Percentiles rank a stretch among this genome's conserved stretches.
These are phyloP conservation scores for Raphanus sativus DNA, from an alignment of 345 rosid genomes.

Conservation along the genomic window DNA sequence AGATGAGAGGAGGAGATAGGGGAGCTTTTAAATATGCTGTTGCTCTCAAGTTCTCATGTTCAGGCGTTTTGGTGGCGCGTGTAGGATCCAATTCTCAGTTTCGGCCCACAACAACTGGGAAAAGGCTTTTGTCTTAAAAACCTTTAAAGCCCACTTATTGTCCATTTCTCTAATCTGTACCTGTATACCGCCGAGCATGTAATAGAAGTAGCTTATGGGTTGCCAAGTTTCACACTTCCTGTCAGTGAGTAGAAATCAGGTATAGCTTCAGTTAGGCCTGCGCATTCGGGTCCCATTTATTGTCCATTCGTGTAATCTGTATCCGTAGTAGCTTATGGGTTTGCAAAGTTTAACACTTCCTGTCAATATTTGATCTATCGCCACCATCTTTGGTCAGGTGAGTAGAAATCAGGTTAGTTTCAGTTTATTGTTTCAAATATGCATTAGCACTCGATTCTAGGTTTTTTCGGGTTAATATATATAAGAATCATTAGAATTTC, in stretches of 20 bases:
- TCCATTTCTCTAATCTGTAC: not conserved
- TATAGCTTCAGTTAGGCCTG: too few species aligned
- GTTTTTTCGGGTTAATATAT: not conserved
- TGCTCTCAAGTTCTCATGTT: conserved; percentile 8
- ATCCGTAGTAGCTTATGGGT: not conserved
- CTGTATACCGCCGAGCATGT: not conserved
- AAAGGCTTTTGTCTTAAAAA: not conserved
- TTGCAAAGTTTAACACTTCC: not conserved
- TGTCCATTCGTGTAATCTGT: not conserved
- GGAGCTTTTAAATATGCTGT: conserved; percentile 1
- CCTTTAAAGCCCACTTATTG: not conserved
- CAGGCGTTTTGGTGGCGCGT: not conserved
- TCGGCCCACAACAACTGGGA: not conserved
- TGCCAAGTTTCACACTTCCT: not conserved
- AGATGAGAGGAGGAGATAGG: conserved; percentile 9
- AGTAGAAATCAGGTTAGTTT: too few species aligned
- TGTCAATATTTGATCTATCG: not conserved
- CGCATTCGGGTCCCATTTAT: not conserved
- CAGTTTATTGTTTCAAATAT: too few species aligned
- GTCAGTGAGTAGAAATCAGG: too few species aligned
- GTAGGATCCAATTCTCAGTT: not conserved
- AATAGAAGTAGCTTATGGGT: not conserved
- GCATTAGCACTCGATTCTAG: not conserved
- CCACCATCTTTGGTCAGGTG: too few species aligned
- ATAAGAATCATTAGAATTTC: too few species aligned